Percentiles rank a stretch among this genome's conserved stretches.
Evolutionary conservation across 768 basidiomycete genomes (phyloP).

Genomic region (Scleroderma citrinum): DNA sequence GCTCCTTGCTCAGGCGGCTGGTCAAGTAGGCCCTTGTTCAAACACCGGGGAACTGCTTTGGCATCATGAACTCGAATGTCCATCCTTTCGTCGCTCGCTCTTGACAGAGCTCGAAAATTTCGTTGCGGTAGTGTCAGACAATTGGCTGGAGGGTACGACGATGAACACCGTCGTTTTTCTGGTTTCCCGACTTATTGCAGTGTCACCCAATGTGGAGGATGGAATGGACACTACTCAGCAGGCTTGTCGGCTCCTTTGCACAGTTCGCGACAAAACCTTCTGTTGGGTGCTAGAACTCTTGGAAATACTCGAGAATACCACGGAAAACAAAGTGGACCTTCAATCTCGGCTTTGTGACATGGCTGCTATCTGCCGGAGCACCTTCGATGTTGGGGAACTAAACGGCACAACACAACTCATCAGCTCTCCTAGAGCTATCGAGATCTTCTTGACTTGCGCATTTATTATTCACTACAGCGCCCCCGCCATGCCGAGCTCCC

Average conservation of each 20-base stretch:
- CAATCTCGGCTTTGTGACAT: too few relatives aligned
- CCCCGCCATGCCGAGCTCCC: background rate
- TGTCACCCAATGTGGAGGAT: background rate
- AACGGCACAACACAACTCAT: background rate
- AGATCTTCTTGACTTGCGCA: background rate
- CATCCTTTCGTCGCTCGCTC: conserved; percentile 27
- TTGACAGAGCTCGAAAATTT: conserved; percentile 27
- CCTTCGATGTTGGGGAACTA: background rate
- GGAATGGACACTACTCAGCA: background rate
- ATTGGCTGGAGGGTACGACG: conserved; percentile 30
- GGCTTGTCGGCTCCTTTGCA: conserved; percentile 24
- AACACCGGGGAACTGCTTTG: conserved; percentile 1
- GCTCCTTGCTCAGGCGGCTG: too few relatives aligned
- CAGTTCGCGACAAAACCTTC: conserved; percentile 22
- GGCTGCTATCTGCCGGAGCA: conserved; percentile 6
- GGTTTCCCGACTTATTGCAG: conserved; percentile 3
- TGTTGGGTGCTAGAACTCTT: conserved; percentile 29
- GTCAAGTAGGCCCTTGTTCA: conserved; percentile 6
- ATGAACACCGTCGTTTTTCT: conserved; percentile 26
- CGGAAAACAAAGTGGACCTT: too few relatives aligned
- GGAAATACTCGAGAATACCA: conserved; percentile 9
- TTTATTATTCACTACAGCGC: background rate
- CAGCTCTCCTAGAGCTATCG: too few relatives aligned
- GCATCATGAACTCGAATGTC: conserved; percentile 29
- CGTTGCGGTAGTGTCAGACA: conserved; percentile 25